Percentiles rank a stretch among this genome's conserved stretches.
phyloP scores from a whole-genome alignment of 148 eudicot species.

The Fagopyrum tataricum region DNA sequence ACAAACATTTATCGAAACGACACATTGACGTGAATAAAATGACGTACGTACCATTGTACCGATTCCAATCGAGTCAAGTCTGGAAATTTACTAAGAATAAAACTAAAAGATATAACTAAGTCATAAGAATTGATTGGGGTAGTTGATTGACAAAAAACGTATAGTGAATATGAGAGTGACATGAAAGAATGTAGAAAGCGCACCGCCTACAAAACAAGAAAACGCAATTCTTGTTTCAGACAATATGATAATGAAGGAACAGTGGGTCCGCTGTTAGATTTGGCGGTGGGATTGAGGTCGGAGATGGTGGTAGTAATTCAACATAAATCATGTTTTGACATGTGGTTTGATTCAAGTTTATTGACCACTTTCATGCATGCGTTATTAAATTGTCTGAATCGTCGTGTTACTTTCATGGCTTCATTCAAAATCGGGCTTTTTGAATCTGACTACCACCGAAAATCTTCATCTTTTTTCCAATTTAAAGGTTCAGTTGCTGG shows the following conservation, averaged over 20 bases:
- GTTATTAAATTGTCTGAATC: not conserved
- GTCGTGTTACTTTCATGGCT: not conserved
- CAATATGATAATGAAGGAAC: not conserved
- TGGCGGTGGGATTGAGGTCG: slow-evolving; percentile 7
- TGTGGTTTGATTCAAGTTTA: not conserved
- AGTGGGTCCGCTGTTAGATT: not conserved
- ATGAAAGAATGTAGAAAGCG: not conserved
- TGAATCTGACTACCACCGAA: not conserved
- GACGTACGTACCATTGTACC: not conserved
- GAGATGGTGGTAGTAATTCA: not conserved
- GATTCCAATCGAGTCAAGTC: not conserved
- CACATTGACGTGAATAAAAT: not conserved
- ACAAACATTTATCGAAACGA: not conserved
- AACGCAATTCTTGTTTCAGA: not conserved
- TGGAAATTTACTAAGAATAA: not conserved
- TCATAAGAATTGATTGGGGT: not conserved
- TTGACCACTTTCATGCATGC: not conserved
- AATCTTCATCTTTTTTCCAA: not conserved
- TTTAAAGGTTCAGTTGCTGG: not conserved
- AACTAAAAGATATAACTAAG: not conserved
- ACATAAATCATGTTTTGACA: not conserved
- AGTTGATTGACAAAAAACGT: not conserved
- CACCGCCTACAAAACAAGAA: not conserved
- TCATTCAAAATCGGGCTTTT: not conserved
- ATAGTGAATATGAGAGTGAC: not conserved